A percentile compares a stretch with the other conserved stretches of the same genome.
Conservation (phyloP, 768 basidiomycete genomes). For the Lepiota brunneoincarnata region DNA sequence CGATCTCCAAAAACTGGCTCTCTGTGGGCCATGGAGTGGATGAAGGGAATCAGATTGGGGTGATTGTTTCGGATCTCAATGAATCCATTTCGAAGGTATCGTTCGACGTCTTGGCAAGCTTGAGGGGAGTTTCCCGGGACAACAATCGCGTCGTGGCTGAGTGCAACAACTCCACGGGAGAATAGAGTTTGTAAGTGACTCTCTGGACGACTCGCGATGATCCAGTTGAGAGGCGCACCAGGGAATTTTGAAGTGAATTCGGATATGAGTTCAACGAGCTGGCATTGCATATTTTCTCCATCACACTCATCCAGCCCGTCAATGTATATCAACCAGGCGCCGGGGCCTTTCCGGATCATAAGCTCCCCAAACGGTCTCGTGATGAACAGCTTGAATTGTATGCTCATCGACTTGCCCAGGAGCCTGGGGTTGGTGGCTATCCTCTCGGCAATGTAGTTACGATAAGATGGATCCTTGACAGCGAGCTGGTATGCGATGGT, state of each 20-base stretch:
- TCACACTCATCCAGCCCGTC: background rate
- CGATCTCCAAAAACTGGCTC: too few species aligned
- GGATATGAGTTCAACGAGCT: background rate
- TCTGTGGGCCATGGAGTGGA: too few species aligned
- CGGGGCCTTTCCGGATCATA: background rate
- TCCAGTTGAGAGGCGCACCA: background rate
- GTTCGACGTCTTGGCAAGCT: background rate
- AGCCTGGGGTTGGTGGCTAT: background rate
- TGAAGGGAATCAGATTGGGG: background rate
- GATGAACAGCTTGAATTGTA: background rate
- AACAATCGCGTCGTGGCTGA: too few species aligned
- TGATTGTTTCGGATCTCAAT: background rate
- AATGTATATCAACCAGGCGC: background rate
- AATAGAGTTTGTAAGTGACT: background rate
- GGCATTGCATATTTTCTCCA: background rate
- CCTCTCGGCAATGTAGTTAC: background rate
- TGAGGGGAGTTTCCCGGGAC: too few species aligned
- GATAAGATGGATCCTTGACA: background rate
- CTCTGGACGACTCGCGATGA: background rate
- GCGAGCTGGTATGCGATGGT: background rate
- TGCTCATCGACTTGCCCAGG: background rate
- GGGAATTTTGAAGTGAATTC: background rate
- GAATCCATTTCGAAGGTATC: background rate
- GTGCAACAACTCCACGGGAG: too few species aligned
- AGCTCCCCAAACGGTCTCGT: background rate